Evolutionary conservation across 306 rosid species (phyloP).

Genomic region (Styphnolobium japonicum): DNA sequence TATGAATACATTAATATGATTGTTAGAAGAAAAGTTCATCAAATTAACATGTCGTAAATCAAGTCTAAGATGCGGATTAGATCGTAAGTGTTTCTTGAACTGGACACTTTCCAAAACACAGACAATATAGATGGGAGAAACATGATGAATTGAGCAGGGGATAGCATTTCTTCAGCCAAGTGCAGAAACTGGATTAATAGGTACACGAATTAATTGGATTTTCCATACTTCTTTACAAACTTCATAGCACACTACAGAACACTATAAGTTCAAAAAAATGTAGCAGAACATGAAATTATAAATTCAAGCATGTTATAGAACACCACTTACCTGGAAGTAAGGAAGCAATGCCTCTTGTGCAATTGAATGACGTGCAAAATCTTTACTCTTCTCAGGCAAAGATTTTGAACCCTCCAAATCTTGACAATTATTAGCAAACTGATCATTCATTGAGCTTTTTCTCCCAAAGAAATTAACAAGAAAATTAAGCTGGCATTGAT

Average conservation of each 20-base stretch:
- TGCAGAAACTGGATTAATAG: neutral
- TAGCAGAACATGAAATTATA: slow-evolving; percentile 7
- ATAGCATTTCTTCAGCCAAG: neutral
- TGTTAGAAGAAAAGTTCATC: neutral
- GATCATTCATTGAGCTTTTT: slow-evolving; percentile 48
- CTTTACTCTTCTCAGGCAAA: slow-evolving; percentile 34
- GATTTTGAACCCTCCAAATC: slow-evolving; percentile 58
- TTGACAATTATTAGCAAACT: slow-evolving; percentile 46
- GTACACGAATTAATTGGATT: neutral
- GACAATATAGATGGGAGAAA: slow-evolving; percentile 19
- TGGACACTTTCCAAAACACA: neutral
- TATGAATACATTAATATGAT: slow-evolving; percentile 25
- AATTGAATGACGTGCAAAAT: slow-evolving; percentile 40
- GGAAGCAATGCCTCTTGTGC: slow-evolving; percentile 92
- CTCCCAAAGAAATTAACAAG: slow-evolving; percentile 75
- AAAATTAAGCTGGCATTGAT: slow-evolving; percentile 88
- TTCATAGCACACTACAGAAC: slow-evolving; percentile 2
- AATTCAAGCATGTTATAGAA: slow-evolving; percentile 1
- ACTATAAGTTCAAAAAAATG: neutral
- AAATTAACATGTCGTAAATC: slow-evolving; percentile 11
- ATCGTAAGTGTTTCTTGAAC: slow-evolving; percentile 16
- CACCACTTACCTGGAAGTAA: slow-evolving; percentile 82
- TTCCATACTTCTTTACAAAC: slow-evolving; percentile 5
- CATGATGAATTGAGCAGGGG: neutral
- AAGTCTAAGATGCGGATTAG: neutral